phyloP scores from a whole-genome alignment of 2,329 filamentous ascomycete genomes.

The Aureobasidium uvarum region DNA sequence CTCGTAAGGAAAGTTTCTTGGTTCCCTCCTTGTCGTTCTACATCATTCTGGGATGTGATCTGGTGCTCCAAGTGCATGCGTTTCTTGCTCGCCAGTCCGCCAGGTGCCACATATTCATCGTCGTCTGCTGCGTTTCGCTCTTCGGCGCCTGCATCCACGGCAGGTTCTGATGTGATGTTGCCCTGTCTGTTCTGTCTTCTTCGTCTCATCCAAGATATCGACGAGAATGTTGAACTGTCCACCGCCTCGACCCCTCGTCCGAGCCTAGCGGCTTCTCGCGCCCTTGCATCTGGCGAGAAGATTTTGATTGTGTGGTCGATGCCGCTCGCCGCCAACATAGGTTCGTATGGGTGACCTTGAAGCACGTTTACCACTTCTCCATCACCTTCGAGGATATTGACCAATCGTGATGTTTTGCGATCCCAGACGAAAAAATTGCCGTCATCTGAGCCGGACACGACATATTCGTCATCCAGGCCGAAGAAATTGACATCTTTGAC shows the following conservation, averaged over 20 bases:
- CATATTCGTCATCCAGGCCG: slow-evolving; percentile 65
- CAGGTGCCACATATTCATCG: slow-evolving; percentile 42
- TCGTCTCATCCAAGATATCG: slow-evolving; percentile 32
- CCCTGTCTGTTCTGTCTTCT: slow-evolving; percentile 23
- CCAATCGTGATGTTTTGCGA: slow-evolving; percentile 57
- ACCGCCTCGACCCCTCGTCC: slow-evolving; percentile 58
- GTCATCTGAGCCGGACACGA: slow-evolving; percentile 65
- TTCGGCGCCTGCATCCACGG: slow-evolving; percentile 31
- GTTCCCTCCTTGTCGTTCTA: slow-evolving; percentile 57
- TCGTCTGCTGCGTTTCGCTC: slow-evolving; percentile 34
- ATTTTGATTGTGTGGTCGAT: slow-evolving; percentile 69
- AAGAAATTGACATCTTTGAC: slow-evolving; percentile 70
- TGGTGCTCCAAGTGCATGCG: slow-evolving; percentile 60
- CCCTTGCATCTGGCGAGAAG: slow-evolving; percentile 60
- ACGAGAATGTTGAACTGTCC: slow-evolving; percentile 46
- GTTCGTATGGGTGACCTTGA: slow-evolving; percentile 66
- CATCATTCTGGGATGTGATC: slow-evolving; percentile 63
- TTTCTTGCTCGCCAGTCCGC: slow-evolving; percentile 56
- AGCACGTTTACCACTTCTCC: slow-evolving; percentile 69
- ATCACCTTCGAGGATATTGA: slow-evolving; percentile 66
- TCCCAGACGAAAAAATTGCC: slow-evolving; percentile 70
- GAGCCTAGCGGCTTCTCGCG: slow-evolving; percentile 56
- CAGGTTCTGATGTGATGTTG: slow-evolving; percentile 33
- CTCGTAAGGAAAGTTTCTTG: slow-evolving; percentile 57
- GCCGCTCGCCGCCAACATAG: slow-evolving; percentile 63